Base-by-base conservation (phyloP, 495 filamentous ascomycete species). In the Penicillium soppii region DNA sequence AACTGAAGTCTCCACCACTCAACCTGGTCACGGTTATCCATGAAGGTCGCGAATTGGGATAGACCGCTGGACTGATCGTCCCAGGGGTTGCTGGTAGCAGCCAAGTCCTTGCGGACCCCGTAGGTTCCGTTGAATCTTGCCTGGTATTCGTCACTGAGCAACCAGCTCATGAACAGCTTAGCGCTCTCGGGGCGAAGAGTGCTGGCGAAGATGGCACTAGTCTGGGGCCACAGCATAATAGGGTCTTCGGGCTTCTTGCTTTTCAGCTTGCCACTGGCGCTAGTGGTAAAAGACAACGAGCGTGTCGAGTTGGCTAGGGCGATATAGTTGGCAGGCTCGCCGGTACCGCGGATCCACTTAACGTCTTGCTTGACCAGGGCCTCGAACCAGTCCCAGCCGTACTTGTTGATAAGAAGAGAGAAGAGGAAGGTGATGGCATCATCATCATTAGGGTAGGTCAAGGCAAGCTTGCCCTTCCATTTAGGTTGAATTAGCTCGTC, bases 311-410 rank as follows among this genome's bases (percentile, higher is more conserved):
- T 10, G 5, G 5, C 4, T 7, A n/a, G 29, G n/a, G 32, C 17
- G 9, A 36, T n/a, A n/a, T 23, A 20, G 20, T 19, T n/a, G 22
- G 44, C 30, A 2, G 44, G 25, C 26, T 32, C 27, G 13, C 43
- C 44, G 9, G 32, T 47, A 7, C 44, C 44, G n/a, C 44, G 16
- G 7, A 47, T 29, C 30, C 44, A 47, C 21, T 47, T 21, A 8
- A 47, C 44, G 17, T 47, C 21, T 27, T 47, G 44, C 15, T 35
- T 5, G 4, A 21, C 26, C 0, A 47, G 44, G 21, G 4, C 10
- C n/a, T 47, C 44, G 5, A 47, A 25, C 30, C 44, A 47, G 0
- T 15, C 19, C 44, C 44, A 37, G 9, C 30, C 44, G 17, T 47
- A 37, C 36, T 36, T 20, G 8, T 25, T 16, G 13, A 37, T 47